phyloP scores from a whole-genome alignment of 805 yeast species.

The Cephaloascus fragrans region DNA sequence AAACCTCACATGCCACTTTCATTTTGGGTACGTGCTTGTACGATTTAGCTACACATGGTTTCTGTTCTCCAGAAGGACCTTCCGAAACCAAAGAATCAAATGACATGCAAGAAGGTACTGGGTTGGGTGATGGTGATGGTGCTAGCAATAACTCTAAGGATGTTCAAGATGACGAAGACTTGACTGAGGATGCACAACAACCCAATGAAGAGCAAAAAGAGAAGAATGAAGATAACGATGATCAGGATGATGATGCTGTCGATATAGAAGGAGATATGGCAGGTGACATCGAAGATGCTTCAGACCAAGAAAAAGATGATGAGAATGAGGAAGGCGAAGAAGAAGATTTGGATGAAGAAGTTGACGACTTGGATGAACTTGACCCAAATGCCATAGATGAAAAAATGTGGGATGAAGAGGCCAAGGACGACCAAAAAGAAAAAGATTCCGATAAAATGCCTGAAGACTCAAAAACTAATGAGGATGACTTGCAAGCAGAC shows the following conservation, averaged over 20 bases:
- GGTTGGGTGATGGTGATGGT: constrained; percentile 89
- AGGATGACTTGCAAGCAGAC: constrained; percentile 37
- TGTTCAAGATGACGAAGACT: constrained; percentile 85
- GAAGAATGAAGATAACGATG: constrained; percentile 48
- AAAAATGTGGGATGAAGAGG: constrained; percentile 96
- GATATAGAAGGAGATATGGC: constrained; percentile 97
- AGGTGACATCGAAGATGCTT: constrained; percentile 76
- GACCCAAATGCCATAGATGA: constrained; percentile 96
- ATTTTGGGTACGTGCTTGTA: constrained; percentile 45
- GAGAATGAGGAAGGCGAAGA: constrained; percentile 46
- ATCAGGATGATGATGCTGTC: constrained; percentile 81
- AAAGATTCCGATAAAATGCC: constrained; percentile 71
- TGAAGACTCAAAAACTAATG: constrained; percentile 40
- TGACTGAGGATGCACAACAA: constrained; percentile 67
- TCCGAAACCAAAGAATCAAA: constrained; percentile 49
- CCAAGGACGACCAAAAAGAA: constrained; percentile 65
- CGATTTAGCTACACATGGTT: constrained; percentile 67
- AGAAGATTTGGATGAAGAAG: constrained; percentile 78
- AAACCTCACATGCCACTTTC: constrained; percentile 52
- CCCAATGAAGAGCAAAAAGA: constrained; percentile 62
- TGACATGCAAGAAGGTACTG: constrained; percentile 77
- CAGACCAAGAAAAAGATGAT: constrained; percentile 54
- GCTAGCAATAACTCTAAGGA: constrained; percentile 74
- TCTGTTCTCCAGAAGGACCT: constrained; percentile 85
- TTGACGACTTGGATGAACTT: constrained; percentile 79